These are phyloP conservation scores for Microdochium paspali DNA, from an alignment of 2,329 filamentous ascomycete genomes.

Conservation along the genomic window DNA sequence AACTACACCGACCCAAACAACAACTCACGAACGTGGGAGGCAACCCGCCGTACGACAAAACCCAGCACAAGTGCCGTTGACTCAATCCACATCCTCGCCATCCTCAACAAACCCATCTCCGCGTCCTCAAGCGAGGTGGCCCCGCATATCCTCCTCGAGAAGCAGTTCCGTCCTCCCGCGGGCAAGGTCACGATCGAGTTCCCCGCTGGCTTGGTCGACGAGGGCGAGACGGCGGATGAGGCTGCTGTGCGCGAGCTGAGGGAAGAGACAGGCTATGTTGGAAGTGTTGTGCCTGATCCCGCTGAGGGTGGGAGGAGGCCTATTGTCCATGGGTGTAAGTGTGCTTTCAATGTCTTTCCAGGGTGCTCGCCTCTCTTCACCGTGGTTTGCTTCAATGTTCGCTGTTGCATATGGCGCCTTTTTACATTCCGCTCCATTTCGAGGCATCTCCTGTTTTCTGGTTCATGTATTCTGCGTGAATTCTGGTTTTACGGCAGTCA, in stretches of 20 bases:
- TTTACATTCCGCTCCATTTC: too few relatives aligned
- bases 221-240: slow-evolving; percentile 23
- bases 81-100: slow-evolving; percentile 17
- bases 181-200: slow-evolving; percentile 28
- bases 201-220: slow-evolving; percentile 28
- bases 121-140: slow-evolving; percentile 1
- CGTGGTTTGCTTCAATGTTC: background rate
- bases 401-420: too few relatives aligned
- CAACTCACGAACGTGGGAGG: slow-evolving; percentile 18
- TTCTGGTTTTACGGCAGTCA: too few relatives aligned
- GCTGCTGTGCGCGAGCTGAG: slow-evolving; percentile 26
- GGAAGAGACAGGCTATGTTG: slow-evolving; percentile 28
- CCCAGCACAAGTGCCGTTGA: slow-evolving; percentile 17
- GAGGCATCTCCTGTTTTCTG: too few relatives aligned
- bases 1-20: slow-evolving; percentile 18
- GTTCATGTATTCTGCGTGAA: too few relatives aligned
- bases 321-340: slow-evolving; percentile 18
- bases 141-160: slow-evolving; percentile 24
- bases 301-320: slow-evolving; percentile 9
- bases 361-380: background rate
- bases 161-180: slow-evolving; percentile 27
- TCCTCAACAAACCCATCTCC: slow-evolving; percentile 9
- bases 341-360: background rate
- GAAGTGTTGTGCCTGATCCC: slow-evolving; percentile 15
- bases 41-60: slow-evolving; percentile 13